phyloP scores from a whole-genome alignment of 495 filamentous ascomycete genomes.

The Entonaema liquescens region DNA sequence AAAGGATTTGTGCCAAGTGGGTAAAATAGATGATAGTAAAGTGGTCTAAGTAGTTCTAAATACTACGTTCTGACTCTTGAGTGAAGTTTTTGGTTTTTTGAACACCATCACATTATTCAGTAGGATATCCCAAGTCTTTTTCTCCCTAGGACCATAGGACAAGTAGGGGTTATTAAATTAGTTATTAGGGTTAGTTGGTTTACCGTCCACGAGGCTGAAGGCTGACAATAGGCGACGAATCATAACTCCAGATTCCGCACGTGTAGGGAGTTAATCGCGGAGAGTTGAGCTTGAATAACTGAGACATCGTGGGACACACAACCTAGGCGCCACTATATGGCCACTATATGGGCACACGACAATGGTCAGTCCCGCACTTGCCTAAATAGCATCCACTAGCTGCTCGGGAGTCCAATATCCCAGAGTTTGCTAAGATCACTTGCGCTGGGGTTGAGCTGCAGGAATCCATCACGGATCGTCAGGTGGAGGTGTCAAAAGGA shows the following conservation, averaged over 20 bases:
- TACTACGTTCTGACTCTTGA: constrained; percentile 17
- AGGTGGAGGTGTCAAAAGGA: constrained; percentile 17
- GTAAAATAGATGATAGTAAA: constrained; percentile 15
- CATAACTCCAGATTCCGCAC: constrained; percentile 41
- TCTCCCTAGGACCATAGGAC: not conserved
- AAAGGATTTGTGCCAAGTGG: constrained; percentile 28
- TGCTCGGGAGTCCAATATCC: not conserved
- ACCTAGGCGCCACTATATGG: constrained; percentile 23
- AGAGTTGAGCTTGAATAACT: constrained; percentile 30
- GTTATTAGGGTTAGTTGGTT: constrained; percentile 6
- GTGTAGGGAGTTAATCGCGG: constrained; percentile 41
- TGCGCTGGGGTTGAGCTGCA: constrained; percentile 31
- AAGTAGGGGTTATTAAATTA: constrained; percentile 28
- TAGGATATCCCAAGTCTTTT: not conserved
- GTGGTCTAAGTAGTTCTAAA: not conserved
- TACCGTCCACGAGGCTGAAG: constrained; percentile 30
- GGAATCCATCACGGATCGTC: constrained; percentile 17
- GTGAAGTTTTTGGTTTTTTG: constrained; percentile 6
- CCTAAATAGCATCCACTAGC: constrained; percentile 16
- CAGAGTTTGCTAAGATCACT: constrained; percentile 30
- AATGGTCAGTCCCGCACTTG: constrained; percentile 21
- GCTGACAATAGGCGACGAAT: constrained; percentile 44
- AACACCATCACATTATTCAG: constrained; percentile 17
- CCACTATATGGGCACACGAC: constrained; percentile 30
- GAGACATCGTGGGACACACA: constrained; percentile 32